A percentile compares a stretch with the other conserved stretches of the same genome.
These are phyloP conservation scores for Phlebiopsis gigantea DNA, from an alignment of 768 basidiomycete genomes.

Conservation along the genomic window DNA sequence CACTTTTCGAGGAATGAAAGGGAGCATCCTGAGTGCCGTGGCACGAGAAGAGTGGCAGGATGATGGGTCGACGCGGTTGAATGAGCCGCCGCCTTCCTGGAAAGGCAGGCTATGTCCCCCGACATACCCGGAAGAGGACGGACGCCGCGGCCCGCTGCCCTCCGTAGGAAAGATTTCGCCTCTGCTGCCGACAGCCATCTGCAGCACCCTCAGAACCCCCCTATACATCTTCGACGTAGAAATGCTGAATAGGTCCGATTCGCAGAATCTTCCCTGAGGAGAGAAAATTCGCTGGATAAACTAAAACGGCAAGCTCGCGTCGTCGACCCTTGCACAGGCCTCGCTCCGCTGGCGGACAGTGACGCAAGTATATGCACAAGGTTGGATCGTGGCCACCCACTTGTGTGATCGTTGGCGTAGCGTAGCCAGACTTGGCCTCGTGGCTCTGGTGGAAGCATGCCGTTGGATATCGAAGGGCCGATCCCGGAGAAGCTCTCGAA, in stretches of 20 bases:
- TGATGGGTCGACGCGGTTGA: too few species aligned
- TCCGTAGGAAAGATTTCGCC: too few species aligned
- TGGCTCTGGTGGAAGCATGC: background rate
- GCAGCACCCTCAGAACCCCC: too few species aligned
- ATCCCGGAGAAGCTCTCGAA: background rate
- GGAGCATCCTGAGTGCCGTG: slow-evolving; percentile 26
- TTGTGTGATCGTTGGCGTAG: background rate
- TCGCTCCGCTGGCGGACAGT: too few species aligned
- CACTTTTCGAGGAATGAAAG: slow-evolving; percentile 45
- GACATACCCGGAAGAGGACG: background rate
- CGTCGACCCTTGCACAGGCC: too few species aligned
- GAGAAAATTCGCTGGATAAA: background rate
- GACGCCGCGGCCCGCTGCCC: too few species aligned
- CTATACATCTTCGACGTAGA: too few species aligned
- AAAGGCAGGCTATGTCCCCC: background rate
- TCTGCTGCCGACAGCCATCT: too few species aligned
- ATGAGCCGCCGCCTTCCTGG: background rate
- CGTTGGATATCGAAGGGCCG: background rate
- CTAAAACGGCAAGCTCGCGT: background rate
- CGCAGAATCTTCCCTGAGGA: background rate
- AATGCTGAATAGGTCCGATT: background rate
- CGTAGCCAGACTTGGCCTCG: background rate
- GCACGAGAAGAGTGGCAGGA: background rate
- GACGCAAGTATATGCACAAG: too few species aligned
- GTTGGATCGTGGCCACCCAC: background rate